Evolutionary conservation across 2,329 filamentous ascomycete species (phyloP), one percentile per base, ranked within the genome.

Genomic region (Bimuria novae-zelandiae): DNA sequence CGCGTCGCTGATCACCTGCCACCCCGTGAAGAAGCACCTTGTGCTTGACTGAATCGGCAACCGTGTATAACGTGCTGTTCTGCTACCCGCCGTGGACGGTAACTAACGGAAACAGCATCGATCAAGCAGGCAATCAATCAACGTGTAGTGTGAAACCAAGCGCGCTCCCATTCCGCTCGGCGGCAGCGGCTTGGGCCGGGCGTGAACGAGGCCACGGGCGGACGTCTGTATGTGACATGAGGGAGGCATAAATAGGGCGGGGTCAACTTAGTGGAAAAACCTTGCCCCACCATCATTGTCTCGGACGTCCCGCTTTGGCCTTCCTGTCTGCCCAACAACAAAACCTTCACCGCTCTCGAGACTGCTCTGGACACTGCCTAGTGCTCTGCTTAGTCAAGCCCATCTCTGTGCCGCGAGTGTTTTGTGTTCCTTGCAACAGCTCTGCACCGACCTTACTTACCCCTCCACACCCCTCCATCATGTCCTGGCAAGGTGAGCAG

Each of bases 401-500:
- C 51, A 19, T 21, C 22, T 29, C 29, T 23, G 12, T n/a, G 10
- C 30, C 14, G n/a, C n/a, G 19, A 29, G 40, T 19, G 19, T 35
- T 22, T 30, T 30, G 30, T 35, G 42, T 35, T 35, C 43, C 30
- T n/a, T 23, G 22, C 29, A 35, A 25, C 56, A 56, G 61, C 57
- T 16, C 14, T 16, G 8, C 53, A 53, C 57, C 54, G 54, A 52
- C 57, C 40, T 52, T 44, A 37, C 52, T 41, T 27, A 51, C 49
- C 54, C 49, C 57, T 37, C 52, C 51, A 54, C 54, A 59, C 60
- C 61, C 65, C 61, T 62, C 61, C 49, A 74, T 63, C 66, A 75
- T 76, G 73, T 76, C 73, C 70, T 76, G 73, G 73, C 73, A 75
- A 75, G 72, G 73, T 75, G 55, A 61, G 69, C 56, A 61, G 61